Base-by-base conservation (phyloP, 441 rosid species). In the Macaranga tanarius region DNA sequence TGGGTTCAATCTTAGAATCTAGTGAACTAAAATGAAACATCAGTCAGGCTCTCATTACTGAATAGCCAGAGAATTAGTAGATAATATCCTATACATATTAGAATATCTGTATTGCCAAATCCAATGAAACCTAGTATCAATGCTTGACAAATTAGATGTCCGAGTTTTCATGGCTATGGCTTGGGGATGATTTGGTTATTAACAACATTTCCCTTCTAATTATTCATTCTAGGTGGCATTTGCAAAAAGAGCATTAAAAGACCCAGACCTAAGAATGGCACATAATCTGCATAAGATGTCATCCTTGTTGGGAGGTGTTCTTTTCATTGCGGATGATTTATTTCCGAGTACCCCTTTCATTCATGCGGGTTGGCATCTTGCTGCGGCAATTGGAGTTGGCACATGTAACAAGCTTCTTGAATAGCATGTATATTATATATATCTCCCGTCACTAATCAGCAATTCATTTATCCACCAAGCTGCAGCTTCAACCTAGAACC, bases 301-400 rank as follows among this genome's bases (percentile, higher is more conserved):
- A 48, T 91, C 97, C 0, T 71, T 92, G 66, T 69, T 92, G 59
- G 99, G 98, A 61, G 95, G 98, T 56, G 92, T 77, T 20, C 76
- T 91, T 68, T 95, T 95, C 86, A 78, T 92, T 56, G 99, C 97
- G 5, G 99, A 95, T 54, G 99, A 95, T 65, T 62, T 90, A 34
- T 92, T 87, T 67, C 91, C 98, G 0, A 42, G 51, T 31, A 90
- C 93, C 15, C 97, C 95, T 44, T 95, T 79, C 84, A 84, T 95
- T 70, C 98, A 95, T 60, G 98, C 99, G 22, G 99, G 90, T n/a
- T 95, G 98, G 97, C 97, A 95, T 80, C 93, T 95, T 0, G 96
- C 99, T 10, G 99, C 99, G 31, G 99, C 99, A 69, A 84, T 92
- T 69, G 96, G 98, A 0, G 95, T 91, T 3, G 86, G 98, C 63